These are phyloP conservation scores for Syzygium aqueum DNA, from an alignment of 345 rosid genomes.

Conservation along the genomic window DNA sequence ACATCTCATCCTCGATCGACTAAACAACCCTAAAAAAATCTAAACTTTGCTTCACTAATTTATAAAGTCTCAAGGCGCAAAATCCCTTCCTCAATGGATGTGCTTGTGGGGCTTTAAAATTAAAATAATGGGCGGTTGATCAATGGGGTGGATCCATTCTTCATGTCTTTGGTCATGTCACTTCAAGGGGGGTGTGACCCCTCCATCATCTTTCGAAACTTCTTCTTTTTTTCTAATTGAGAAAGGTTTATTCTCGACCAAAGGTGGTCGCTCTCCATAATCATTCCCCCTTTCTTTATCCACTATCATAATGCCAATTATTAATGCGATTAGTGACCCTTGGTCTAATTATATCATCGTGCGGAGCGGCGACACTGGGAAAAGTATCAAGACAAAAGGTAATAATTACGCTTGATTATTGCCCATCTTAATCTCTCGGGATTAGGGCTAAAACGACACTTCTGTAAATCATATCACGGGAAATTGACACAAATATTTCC, in stretches of 20 bases:
- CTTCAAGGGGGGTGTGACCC: neutral
- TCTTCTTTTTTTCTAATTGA: neutral
- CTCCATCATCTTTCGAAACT: slow-evolving; percentile 6
- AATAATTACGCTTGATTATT: neutral
- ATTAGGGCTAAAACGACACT: neutral
- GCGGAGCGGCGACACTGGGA: neutral
- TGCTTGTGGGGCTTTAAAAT: neutral
- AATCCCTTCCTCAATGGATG: neutral
- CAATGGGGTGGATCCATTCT: slow-evolving; percentile 14
- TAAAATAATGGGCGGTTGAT: neutral
- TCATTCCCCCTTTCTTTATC: slow-evolving; percentile 10
- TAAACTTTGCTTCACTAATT: neutral
- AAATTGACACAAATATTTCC: neutral
- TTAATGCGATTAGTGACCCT: neutral
- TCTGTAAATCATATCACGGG: neutral
- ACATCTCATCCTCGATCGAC: neutral
- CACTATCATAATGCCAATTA: neutral
- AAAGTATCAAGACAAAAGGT: neutral
- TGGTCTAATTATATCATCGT: neutral
- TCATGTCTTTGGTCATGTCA: neutral
- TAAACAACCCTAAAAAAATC: neutral
- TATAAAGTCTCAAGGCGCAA: neutral
- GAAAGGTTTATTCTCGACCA: slow-evolving; percentile 1
- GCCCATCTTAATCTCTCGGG: neutral
- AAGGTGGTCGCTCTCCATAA: slow-evolving; percentile 14